Conservation (phyloP, 1,139 yeast species). For the Scheffersomyces cryptocercus region DNA sequence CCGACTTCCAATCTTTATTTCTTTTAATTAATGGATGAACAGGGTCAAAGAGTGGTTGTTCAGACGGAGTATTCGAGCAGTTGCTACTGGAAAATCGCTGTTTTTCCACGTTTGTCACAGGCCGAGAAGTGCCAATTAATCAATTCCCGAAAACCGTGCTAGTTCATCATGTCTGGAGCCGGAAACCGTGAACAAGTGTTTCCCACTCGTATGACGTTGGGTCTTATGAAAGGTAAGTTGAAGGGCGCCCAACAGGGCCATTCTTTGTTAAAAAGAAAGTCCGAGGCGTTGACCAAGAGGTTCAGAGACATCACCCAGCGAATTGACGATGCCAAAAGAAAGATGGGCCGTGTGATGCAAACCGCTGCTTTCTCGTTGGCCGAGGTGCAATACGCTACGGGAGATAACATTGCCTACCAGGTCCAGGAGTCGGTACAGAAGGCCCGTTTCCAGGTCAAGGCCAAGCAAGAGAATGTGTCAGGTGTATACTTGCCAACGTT, state of each 20-base stretch:
- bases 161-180: constrained; percentile 42
- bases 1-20: no score
- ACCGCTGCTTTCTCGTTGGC: constrained; percentile 97
- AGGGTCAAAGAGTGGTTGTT: no score
- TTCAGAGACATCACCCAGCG: constrained; percentile 93
- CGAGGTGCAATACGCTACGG: constrained; percentile 96
- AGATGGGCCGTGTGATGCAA: constrained; percentile 99
- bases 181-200: constrained; percentile 80
- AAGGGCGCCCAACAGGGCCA: constrained; percentile 98
- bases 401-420: constrained; percentile 91
- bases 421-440: constrained; percentile 91
- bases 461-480: constrained; percentile 93
- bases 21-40: no score
- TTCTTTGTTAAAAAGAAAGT: constrained; percentile 87
- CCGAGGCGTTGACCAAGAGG: constrained; percentile 94
- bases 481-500: constrained; percentile 95
- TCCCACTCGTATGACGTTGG: constrained; percentile 97
- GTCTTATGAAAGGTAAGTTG: constrained; percentile 90
- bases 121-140: neutral
- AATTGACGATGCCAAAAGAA: constrained; percentile 93
- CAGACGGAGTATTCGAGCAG: no score
- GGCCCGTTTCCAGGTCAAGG: constrained; percentile 87
- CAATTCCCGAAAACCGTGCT: neutral
- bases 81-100: no score
- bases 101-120: neutral